Base-by-base conservation (phyloP, 164 flowering plant genomes). In the Stephania japonica region DNA sequence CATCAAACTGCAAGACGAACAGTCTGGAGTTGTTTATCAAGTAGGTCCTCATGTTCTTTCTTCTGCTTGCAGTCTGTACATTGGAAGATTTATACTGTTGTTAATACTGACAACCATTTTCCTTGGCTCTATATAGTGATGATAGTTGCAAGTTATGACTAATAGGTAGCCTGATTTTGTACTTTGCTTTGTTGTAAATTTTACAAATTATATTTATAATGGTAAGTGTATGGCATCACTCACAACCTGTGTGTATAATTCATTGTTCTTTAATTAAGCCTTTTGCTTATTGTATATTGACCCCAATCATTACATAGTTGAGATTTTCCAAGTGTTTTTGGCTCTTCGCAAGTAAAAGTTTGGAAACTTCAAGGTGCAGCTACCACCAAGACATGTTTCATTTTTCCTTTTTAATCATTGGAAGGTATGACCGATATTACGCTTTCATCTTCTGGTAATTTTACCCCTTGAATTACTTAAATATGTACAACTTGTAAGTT, bases 1-100 rank as follows among this genome's bases (percentile, higher is more conserved):
- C 83, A 89, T 91, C 67, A 72, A 87, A 83, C 78, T 93, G 78
- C 77, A 77, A 82, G 97, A 93, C 79, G 94, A 87, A 62, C 83
- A 78, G 73, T 84, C 90, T 47, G 96, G 94, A 76, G 79, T 86
- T 16, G 86, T 86, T 25, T 90, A 88, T 82, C 75, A 79, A 70
- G 86, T 90, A 53, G 91, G 91, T 70, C 82, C 89, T 25, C 78
- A 78, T 49, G 69, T 80, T 68, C 32, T 86, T 59, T 63, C 86
- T 73, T 74, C 68, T 25, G 75, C 82, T 21, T 18, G 71, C 71
- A 42, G 74, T 66, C 42, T 65, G 26, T 44, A 59, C 65, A 16
- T 70, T 5, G 73, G 76, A 38, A 23, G 73, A 18, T 14, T 80
- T 47, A 2, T 56, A 59, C 25, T 77, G 47, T 75, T 77, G 27